phyloP scores from a whole-genome alignment of 192 early-diverging fungal genomes.

The Entomortierella lignicola region DNA sequence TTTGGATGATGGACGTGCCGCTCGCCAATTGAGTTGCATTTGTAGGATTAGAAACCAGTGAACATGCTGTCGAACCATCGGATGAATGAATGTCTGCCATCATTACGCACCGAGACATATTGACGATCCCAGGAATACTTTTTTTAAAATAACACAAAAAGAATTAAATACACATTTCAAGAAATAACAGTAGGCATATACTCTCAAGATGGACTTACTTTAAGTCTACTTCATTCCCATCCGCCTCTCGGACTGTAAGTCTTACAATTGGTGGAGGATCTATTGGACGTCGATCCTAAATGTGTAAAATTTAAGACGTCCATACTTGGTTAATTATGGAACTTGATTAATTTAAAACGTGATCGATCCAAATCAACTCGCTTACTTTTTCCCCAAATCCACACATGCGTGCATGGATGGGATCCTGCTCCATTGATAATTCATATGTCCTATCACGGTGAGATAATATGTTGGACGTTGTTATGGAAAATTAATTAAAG shows the following conservation, averaged over 20 bases:
- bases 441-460: constrained; percentile 25
- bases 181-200: too few species aligned
- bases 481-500: background rate
- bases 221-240: constrained; percentile 58
- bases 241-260: constrained; percentile 61
- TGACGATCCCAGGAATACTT: constrained; percentile 23
- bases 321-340: too few species aligned
- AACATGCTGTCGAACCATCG: constrained; percentile 12
- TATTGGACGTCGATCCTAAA: constrained; percentile 69
- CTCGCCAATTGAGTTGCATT: constrained; percentile 3
- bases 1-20: background rate
- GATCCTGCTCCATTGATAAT: constrained; percentile 72
- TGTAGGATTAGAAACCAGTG: constrained; percentile 36
- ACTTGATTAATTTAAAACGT: too few species aligned
- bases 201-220: constrained; percentile 57
- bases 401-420: constrained; percentile 73
- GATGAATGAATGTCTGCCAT: constrained; percentile 42
- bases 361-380: background rate
- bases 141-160: background rate
- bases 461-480: background rate
- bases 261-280: constrained; percentile 70
- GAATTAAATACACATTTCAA: background rate
- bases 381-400: constrained; percentile 69
- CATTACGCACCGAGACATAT: constrained; percentile 29
- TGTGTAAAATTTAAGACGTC: too few species aligned